Evolutionary conservation across 1,284 basidiomycete species (phyloP).

Genomic region (Cutaneotrichosporon arboriforme): DNA sequence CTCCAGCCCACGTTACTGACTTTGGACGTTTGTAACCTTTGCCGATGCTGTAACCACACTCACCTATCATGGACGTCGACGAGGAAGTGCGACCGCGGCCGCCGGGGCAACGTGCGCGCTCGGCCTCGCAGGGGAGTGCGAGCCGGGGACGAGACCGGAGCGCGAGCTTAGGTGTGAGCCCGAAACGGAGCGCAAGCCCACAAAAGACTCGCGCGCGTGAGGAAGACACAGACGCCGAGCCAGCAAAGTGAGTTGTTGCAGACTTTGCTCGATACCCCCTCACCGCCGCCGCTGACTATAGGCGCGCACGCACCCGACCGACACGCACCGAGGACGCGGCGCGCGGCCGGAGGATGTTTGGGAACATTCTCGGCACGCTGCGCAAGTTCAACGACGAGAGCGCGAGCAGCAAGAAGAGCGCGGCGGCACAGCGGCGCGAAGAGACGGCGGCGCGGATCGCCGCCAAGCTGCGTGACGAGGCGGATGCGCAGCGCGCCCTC

Average conservation of each 20-base stretch:
- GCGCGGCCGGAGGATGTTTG: constrained; percentile 42
- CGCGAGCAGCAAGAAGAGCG: constrained; percentile 34
- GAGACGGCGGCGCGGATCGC: constrained; percentile 40
- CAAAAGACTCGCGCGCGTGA: neutral
- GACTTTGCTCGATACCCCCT: too few species aligned
- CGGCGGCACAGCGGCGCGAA: constrained; percentile 42
- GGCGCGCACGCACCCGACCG: constrained; percentile 37
- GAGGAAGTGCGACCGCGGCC: too few species aligned
- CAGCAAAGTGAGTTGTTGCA: constrained; percentile 2
- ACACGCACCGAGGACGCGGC: constrained; percentile 42
- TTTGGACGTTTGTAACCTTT: too few species aligned
- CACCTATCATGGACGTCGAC: constrained; percentile 3
- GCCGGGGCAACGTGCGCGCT: too few species aligned
- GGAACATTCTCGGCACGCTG: constrained; percentile 46
- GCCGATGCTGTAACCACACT: neutral
- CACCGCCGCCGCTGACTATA: constrained; percentile 10
- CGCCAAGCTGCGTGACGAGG: constrained; percentile 37
- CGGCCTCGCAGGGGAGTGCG: too few species aligned
- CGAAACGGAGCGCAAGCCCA: neutral
- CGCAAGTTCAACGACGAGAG: constrained; percentile 47
- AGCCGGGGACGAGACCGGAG: too few species aligned
- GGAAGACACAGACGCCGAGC: neutral
- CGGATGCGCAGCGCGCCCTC: constrained; percentile 36
- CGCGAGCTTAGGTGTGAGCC: too few species aligned
- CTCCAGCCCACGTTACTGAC: neutral